phyloP scores from a whole-genome alignment of 1,139 yeast genomes.

The Taphrina betulina region DNA sequence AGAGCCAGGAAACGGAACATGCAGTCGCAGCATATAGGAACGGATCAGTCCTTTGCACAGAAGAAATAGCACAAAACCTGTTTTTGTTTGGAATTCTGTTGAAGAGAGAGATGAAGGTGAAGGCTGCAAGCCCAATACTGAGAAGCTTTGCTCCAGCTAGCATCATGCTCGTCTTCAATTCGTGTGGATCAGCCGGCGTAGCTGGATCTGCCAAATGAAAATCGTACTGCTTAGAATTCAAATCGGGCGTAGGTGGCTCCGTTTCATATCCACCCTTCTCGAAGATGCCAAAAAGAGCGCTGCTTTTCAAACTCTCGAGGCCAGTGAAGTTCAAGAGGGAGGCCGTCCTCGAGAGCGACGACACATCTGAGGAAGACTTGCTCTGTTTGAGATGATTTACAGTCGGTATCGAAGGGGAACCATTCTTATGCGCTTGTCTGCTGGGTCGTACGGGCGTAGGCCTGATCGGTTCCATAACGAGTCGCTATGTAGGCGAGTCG shows the following conservation, averaged over 20 bases:
- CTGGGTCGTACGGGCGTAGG: constrained; percentile 7
- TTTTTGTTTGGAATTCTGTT: constrained; percentile 20
- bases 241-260: constrained; percentile 19
- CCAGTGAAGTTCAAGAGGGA: constrained; percentile 23
- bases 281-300: constrained; percentile 28
- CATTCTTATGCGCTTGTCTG: too few species aligned
- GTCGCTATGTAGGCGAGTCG: too few species aligned
- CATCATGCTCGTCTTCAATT: too few species aligned
- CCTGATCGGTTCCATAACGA: constrained; percentile 1
- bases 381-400: constrained; percentile 7
- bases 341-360: constrained; percentile 16
- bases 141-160: background rate
- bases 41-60: constrained; percentile 4
- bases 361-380: constrained; percentile 12
- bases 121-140: constrained; percentile 3
- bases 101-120: constrained; percentile 21
- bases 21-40: constrained; percentile 10
- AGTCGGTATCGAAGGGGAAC: too few species aligned
- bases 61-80: background rate
- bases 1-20: background rate
- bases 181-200: background rate
- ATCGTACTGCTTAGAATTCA: constrained; percentile 2
- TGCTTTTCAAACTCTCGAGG: constrained; percentile 5
- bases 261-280: constrained; percentile 25
- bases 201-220: constrained; percentile 3